A percentile compares a stretch with the other conserved stretches of the same genome.
These are phyloP conservation scores for Pestalotiopsis sp. DNA, from an alignment of 2,329 filamentous ascomycete genomes.

Conservation along the genomic window DNA sequence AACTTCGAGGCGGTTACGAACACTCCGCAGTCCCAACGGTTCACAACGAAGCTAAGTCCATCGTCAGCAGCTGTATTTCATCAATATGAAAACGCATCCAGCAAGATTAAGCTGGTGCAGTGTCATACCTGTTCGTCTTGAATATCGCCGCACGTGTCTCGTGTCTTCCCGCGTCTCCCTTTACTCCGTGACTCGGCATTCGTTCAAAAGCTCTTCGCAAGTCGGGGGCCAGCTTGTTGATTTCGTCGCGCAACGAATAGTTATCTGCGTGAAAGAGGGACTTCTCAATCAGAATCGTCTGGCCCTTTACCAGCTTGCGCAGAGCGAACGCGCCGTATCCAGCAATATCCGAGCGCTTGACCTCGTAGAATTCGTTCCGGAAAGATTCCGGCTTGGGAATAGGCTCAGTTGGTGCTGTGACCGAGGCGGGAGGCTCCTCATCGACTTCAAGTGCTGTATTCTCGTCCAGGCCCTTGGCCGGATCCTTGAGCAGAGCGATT, in stretches of 20 bases:
- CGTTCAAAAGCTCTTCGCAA: conserved; percentile 37
- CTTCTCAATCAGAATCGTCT: conserved; percentile 47
- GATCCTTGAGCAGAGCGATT: not conserved
- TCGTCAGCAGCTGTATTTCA: not conserved
- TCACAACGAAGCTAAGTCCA: not conserved
- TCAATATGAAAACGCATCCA: not conserved
- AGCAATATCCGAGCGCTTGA: conserved; percentile 43
- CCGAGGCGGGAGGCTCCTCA: not conserved
- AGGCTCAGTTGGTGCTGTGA: not conserved
- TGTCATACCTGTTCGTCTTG: conserved; percentile 48
- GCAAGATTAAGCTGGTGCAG: conserved; percentile 21
- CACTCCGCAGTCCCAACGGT: conserved; percentile 35
- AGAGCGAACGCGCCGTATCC: conserved; percentile 53
- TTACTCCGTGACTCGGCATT: conserved; percentile 39
- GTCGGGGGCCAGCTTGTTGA: conserved; percentile 35
- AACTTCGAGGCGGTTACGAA: conserved; percentile 58
- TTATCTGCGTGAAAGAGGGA: conserved; percentile 41
- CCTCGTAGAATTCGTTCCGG: conserved; percentile 42
- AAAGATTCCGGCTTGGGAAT: conserved; percentile 19
- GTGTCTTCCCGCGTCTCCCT: conserved; percentile 21
- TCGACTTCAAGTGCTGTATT: not conserved
- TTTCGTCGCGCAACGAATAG: conserved; percentile 35
- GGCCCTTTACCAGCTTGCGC: conserved; percentile 37
- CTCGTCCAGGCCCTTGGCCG: not conserved
- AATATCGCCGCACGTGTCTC: conserved; percentile 41